Conservation (phyloP, 148 eudicot genomes). For the Silene uniflora region DNA sequence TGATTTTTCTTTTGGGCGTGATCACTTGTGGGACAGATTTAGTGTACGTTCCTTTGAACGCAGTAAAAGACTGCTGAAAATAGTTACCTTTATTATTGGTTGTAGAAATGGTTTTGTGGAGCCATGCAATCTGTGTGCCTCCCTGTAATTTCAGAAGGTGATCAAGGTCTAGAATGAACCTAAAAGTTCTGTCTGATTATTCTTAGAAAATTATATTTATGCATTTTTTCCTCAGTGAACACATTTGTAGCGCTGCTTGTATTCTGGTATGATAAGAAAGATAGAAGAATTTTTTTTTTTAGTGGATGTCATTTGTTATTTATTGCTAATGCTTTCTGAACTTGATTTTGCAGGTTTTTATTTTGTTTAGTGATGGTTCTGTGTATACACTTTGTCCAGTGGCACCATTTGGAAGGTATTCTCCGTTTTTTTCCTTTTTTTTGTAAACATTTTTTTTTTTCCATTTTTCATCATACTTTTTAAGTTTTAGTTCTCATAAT, state of each 20-base stretch:
- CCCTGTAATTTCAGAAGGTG: not conserved
- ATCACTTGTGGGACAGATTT: slow-evolving; percentile 95
- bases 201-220: not conserved
- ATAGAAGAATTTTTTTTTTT: not conserved
- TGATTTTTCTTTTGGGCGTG: slow-evolving; percentile 89
- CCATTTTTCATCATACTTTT: not conserved
- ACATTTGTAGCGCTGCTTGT: not conserved
- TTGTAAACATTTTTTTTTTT: no score
- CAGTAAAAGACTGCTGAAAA: not conserved
- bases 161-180: not conserved
- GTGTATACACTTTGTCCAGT: slow-evolving; percentile 82
- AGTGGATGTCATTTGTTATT: not conserved
- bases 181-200: not conserved
- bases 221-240: not conserved
- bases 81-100: not conserved
- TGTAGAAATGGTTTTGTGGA: not conserved
- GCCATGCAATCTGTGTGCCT: not conserved
- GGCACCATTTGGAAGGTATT: slow-evolving; percentile 87
- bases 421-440: slow-evolving; percentile 12
- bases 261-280: not conserved
- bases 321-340: not conserved
- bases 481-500: slow-evolving; percentile 16
- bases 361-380: slow-evolving; percentile 83
- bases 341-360: slow-evolving; percentile 60
- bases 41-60: slow-evolving; percentile 57